Percentiles rank a stretch among this genome's conserved stretches.
Evolutionary conservation across 805 yeast genomes (phyloP).

Genomic region (Vanderwaltozyma polyspora): DNA sequence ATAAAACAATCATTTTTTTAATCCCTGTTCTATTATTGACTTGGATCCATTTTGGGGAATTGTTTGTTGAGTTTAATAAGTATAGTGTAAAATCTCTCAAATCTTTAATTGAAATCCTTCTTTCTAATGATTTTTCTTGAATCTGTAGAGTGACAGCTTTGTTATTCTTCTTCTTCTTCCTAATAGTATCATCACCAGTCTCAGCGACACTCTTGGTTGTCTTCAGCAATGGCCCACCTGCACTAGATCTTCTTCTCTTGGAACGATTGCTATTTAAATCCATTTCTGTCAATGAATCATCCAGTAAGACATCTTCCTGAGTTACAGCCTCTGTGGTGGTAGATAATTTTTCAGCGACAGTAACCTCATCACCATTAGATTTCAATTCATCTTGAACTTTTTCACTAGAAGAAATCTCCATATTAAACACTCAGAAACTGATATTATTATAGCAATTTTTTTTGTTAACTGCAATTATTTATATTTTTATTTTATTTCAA

Average conservation of each 20-base stretch:
- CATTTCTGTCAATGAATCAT: no score
- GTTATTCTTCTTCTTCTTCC: constrained; percentile 26
- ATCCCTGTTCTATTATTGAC: constrained; percentile 38
- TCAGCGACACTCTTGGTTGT: neutral
- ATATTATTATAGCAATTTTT: no score
- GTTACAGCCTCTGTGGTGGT: no score
- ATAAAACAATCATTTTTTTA: constrained; percentile 43
- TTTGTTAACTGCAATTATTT: no score
- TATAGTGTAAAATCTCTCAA: constrained; percentile 38
- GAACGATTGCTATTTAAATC: neutral
- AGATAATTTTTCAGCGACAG: no score
- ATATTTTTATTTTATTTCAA: no score
- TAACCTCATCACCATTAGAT: no score
- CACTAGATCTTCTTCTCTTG: constrained; percentile 24
- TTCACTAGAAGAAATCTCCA: no score
- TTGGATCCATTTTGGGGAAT: constrained; percentile 39
- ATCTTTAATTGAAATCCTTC: constrained; percentile 29
- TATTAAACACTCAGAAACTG: no score
- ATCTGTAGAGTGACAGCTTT: constrained; percentile 27
- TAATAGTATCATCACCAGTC: constrained; percentile 1
- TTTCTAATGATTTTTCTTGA: constrained; percentile 20
- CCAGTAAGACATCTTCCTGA: no score
- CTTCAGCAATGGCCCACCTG: constrained; percentile 1
- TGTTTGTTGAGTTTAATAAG: constrained; percentile 31
- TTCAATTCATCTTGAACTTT: no score